Evolutionary conservation across 139 green algal species (phyloP), one percentile per base, ranked within the genome.

Genomic region (Tetraselmis striata): DNA sequence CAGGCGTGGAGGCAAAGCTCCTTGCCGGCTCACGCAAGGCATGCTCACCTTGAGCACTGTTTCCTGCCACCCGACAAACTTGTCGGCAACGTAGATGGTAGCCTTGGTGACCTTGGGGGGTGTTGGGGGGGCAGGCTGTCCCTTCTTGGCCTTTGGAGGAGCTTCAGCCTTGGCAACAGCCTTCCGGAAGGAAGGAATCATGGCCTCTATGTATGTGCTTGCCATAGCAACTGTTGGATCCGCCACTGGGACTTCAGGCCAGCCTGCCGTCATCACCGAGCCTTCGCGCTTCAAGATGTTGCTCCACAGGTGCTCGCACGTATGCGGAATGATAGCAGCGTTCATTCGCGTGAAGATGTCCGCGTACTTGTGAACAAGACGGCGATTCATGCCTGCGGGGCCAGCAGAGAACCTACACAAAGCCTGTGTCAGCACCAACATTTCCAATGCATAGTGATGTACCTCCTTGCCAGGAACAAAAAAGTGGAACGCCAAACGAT

Each of bases 281-380:
- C 82, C 82, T 28, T 81, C n/a, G 79, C 85, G 88, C 59, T 92
- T 90, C 77, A 98, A 89, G 29, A 97, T 25, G 29, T 87, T 87
- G 27, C 85, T 59, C 96, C 96, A 99, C 2, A 98, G 84, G 88
- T 99, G 95, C 81, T 99, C 97, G 32, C 85, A 89, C 28, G 90
- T 96, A 90, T 99, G 97, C 11, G 97, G 97, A 11, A 86, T 92
- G 86, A 99, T 95, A 81, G 97, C 97, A 28, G 90, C 88, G 79
- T 99, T 82, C 79, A 98, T 81, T 76, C 91, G 89, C 2, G 93
- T 91, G n/a, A 81, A 86, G n/a, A 94, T 86, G 87, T 92, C 85
- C 76, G 87, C 77, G 67, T 74, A 82, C 30, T 80, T 86, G 78
- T 88, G 32, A 23, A 95, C 78, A 24, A 99, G 89, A 29, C 90